phyloP scores from a whole-genome alignment of 1,284 basidiomycete genomes.

The Vanrija humicola region DNA sequence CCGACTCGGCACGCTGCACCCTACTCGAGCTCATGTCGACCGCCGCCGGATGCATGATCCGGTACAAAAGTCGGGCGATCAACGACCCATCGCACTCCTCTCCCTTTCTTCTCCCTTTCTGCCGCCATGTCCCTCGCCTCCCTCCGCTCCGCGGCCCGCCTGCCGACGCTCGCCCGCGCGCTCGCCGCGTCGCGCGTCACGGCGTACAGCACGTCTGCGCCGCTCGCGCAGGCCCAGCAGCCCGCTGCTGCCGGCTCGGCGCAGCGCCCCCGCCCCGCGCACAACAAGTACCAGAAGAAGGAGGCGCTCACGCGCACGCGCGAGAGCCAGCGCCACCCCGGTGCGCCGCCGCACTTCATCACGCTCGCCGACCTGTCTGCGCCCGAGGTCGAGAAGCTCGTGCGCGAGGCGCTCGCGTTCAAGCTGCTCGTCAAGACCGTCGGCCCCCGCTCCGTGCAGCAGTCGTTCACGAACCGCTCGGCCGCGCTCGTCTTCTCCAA shows the following conservation, averaged over 20 bases:
- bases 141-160: too few relatives aligned
- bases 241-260: neutral
- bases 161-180: neutral
- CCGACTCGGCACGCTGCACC: neutral
- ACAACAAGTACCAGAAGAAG: neutral
- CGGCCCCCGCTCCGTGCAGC: slow-evolving; percentile 6
- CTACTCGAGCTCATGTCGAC: neutral
- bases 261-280: neutral
- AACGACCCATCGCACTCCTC: too few relatives aligned
- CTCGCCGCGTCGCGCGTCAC: too few relatives aligned
- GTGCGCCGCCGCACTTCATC: slow-evolving; percentile 34
- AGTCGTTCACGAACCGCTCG: slow-evolving; percentile 71
- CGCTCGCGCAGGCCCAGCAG: too few relatives aligned
- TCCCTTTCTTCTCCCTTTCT: neutral
- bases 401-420: slow-evolving; percentile 33
- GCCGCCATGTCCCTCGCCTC: too few relatives aligned
- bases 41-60: too few relatives aligned
- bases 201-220: neutral
- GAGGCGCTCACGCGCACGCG: neutral
- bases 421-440: slow-evolving; percentile 35
- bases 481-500: slow-evolving; percentile 90
- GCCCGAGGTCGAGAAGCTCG: slow-evolving; percentile 32
- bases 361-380: slow-evolving; percentile 45
- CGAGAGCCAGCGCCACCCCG: neutral
- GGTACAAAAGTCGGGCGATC: too few relatives aligned